phyloP scores from a whole-genome alignment of 2,329 filamentous ascomycete genomes.

The Onygenales sp. region DNA sequence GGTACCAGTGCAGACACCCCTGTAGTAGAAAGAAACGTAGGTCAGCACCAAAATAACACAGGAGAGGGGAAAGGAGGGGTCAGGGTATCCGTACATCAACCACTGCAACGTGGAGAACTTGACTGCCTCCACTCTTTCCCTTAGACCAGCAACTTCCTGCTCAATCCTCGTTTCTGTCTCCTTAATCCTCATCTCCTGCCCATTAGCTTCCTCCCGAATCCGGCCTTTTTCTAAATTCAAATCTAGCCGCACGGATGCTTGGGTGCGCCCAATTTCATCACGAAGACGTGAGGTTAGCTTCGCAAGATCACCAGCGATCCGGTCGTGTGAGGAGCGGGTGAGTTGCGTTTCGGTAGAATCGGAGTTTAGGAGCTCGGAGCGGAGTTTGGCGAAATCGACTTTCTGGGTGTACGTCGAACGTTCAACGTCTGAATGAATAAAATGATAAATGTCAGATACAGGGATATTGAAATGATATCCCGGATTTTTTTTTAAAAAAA shows the following conservation, averaged over 20 bases:
- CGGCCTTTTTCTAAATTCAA: slow-evolving; percentile 93
- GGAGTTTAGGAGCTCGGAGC: slow-evolving; percentile 82
- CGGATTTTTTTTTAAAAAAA: too few species aligned
- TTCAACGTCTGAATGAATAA: slow-evolving; percentile 33
- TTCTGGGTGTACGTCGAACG: slow-evolving; percentile 63
- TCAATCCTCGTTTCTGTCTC: slow-evolving; percentile 98
- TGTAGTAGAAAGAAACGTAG: slow-evolving; percentile 17
- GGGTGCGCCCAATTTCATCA: slow-evolving; percentile 89
- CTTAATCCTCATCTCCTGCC: slow-evolving; percentile 95
- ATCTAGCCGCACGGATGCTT: slow-evolving; percentile 85
- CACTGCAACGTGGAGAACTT: slow-evolving; percentile 98
- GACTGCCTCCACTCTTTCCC: slow-evolving; percentile 89
- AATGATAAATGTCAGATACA: background rate
- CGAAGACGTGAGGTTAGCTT: slow-evolving; percentile 83
- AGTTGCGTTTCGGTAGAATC: slow-evolving; percentile 86
- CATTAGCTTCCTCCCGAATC: slow-evolving; percentile 91
- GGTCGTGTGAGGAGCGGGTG: slow-evolving; percentile 82
- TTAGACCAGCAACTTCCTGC: slow-evolving; percentile 83
- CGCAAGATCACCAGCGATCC: slow-evolving; percentile 85
- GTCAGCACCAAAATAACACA: slow-evolving; percentile 17
- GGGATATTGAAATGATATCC: too few species aligned
- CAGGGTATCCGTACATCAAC: slow-evolving; percentile 70
- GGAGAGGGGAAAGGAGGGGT: background rate
- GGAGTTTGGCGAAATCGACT: slow-evolving; percentile 94
- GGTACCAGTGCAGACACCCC: slow-evolving; percentile 57